These are phyloP conservation scores for Macroventuria anomochaeta DNA, from an alignment of 2,329 filamentous ascomycete species.

Conservation along the genomic window DNA sequence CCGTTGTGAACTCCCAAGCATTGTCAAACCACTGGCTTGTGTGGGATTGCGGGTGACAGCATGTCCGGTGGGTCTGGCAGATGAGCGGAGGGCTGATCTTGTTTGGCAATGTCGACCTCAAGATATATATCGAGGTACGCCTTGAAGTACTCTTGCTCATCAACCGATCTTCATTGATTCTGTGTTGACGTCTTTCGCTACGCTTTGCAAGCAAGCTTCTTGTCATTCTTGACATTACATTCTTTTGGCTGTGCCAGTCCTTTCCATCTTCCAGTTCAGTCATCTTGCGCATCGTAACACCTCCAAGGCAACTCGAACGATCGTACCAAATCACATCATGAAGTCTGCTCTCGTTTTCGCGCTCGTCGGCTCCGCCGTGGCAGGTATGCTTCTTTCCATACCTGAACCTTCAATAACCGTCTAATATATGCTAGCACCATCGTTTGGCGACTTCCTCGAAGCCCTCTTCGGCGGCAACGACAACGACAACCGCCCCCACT, in stretches of 20 bases:
- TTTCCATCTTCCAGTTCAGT: conserved; percentile 6
- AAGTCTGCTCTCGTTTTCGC: conserved; percentile 31
- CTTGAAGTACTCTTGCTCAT: not conserved
- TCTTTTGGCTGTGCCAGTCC: conserved; percentile 26
- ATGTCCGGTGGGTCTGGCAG: conserved; percentile 11
- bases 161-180: conserved; percentile 21
- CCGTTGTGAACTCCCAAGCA: conserved; percentile 7
- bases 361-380: conserved; percentile 30
- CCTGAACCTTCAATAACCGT: not conserved
- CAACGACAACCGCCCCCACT: conserved; percentile 10
- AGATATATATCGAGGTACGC: conserved; percentile 19
- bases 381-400: conserved; percentile 17
- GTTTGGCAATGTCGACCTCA: conserved; percentile 10
- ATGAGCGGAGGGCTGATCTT: conserved; percentile 19
- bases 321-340: conserved; percentile 19
- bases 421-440: conserved; percentile 13
- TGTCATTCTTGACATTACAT: conserved; percentile 20
- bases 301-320: not conserved
- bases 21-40: conserved; percentile 20
- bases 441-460: conserved; percentile 21
- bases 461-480: conserved; percentile 17
- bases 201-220: conserved; percentile 16
- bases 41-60: conserved; percentile 4
- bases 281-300: not conserved
- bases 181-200: conserved; percentile 18